Base-by-base conservation (phyloP, 2,329 filamentous ascomycete species). In the Pseudophaeomoniella oleicola region DNA sequence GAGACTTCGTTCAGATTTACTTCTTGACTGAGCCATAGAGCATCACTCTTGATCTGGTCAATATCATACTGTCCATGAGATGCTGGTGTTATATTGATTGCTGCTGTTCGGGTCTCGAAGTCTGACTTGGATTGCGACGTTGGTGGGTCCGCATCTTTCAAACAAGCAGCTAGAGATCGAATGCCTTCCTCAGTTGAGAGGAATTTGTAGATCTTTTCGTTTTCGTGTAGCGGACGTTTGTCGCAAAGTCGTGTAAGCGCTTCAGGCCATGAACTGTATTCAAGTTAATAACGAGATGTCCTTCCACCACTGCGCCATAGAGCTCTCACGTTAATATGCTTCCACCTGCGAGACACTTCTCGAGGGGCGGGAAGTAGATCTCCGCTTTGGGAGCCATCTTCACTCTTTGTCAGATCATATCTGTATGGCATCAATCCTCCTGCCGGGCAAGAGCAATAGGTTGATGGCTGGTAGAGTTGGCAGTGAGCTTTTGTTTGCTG, bases 101-200 rank as follows among this genome's bases (percentile, higher is more conserved):
- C 81, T 15, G 86, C 81, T 1, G 83, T 93, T 57, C 79, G 86
- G 14, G 81, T 81, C 42, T 92, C 81, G 52, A 92, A 92, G 13
- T 72, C 71, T 45, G 72, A 67, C 56, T 78, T 82, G 18, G 80
- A 72, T 68, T 69, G 50, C 77, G 68, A 16, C 83, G 80, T 38
- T 72, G 69, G 46, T 17, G 16, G 13, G 16, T 16, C 14, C 11
- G 18, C n/a, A 16, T 15, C 14, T 17, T 34, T 19, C 13, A 18
- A n/a, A 10, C 14, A 18, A 19, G 15, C 17, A 16, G 32, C 10
- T 12, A 34, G 14, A 12, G n/a, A n/a, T 9, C 13, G 13, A 9
- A 34, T 12, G 32, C 9, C 17, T 9, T 34, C 18, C 9, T 34
- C 32, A 17, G 14, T 34, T 16, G 32, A 34, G 4, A 34, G 16